Conservation (phyloP, 371 early-diverging fungal species). For the Fennellomyces sp. region DNA sequence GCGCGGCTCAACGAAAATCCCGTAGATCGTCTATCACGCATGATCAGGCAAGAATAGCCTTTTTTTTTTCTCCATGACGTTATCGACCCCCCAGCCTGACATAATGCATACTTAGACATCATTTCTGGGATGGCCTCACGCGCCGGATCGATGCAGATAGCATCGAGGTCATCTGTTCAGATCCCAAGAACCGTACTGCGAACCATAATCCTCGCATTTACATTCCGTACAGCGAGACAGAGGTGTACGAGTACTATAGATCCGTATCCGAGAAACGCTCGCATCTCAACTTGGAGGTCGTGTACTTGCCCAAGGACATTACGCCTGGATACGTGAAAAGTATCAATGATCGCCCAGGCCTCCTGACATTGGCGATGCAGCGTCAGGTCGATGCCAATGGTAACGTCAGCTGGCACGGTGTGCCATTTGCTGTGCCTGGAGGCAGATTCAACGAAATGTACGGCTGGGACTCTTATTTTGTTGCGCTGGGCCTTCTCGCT, state of each 20-base stretch:
- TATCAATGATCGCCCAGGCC: conserved; percentile 86
- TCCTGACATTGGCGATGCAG: conserved; percentile 80
- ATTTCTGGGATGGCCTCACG: conserved; percentile 92
- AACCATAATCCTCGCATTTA: conserved; percentile 83
- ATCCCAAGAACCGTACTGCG: conserved; percentile 84
- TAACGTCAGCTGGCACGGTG: conserved; percentile 54
- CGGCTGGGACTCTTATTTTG: conserved; percentile 96
- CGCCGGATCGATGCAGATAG: conserved; percentile 90
- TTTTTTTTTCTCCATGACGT: too few relatives aligned
- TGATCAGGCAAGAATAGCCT: too few relatives aligned
- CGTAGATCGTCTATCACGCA: conserved; percentile 81
- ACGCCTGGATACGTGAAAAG: conserved; percentile 87
- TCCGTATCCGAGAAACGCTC: conserved; percentile 61
- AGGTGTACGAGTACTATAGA: conserved; percentile 77
- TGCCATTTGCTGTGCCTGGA: conserved; percentile 94
- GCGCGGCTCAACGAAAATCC: conserved; percentile 89
- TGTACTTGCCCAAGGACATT: conserved; percentile 79
- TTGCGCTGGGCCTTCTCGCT: conserved; percentile 78
- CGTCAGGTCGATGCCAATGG: conserved; percentile 61
- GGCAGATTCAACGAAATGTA: conserved; percentile 98
- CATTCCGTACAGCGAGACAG: conserved; percentile 78
- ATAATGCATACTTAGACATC: conserved; percentile 52
- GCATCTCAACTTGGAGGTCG: conserved; percentile 76
- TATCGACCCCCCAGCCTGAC: neutral
- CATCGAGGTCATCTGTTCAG: conserved; percentile 82